phyloP scores from a whole-genome alignment of 164 flowering plant genomes.

The Sextonia rubra region DNA sequence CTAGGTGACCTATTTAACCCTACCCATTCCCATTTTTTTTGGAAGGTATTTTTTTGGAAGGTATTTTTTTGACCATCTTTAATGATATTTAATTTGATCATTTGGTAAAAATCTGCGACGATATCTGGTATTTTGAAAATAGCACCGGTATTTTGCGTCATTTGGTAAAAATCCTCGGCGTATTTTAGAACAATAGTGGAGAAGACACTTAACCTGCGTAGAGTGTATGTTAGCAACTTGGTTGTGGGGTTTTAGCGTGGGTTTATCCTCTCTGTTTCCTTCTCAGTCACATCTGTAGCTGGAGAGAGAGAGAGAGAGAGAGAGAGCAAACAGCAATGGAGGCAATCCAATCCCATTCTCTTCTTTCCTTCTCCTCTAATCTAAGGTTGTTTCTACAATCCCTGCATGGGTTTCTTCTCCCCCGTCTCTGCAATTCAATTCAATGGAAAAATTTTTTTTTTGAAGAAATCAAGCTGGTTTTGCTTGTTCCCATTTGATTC shows the following conservation, averaged over 20 bases:
- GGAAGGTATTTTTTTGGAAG: too few species aligned
- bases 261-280: neutral
- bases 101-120: too few species aligned
- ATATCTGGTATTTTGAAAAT: too few species aligned
- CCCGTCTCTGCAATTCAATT: too few species aligned
- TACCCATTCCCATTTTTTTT: too few species aligned
- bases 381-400: constrained; percentile 16
- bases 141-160: too few species aligned
- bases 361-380: constrained; percentile 26
- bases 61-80: too few species aligned
- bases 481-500: neutral
- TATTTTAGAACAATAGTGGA: too few species aligned
- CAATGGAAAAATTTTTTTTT: too few species aligned
- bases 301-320: neutral
- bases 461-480: neutral
- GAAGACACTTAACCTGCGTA: neutral
- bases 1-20: too few species aligned
- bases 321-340: constrained; percentile 18
- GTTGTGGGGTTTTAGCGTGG: neutral
- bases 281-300: neutral
- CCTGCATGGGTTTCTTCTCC: neutral
- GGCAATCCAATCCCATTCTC: constrained; percentile 22
- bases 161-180: neutral
- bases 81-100: too few species aligned
- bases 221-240: neutral